phyloP scores from a whole-genome alignment of 2,329 filamentous ascomycete species.

The Neoscytalidium dimidiatum region DNA sequence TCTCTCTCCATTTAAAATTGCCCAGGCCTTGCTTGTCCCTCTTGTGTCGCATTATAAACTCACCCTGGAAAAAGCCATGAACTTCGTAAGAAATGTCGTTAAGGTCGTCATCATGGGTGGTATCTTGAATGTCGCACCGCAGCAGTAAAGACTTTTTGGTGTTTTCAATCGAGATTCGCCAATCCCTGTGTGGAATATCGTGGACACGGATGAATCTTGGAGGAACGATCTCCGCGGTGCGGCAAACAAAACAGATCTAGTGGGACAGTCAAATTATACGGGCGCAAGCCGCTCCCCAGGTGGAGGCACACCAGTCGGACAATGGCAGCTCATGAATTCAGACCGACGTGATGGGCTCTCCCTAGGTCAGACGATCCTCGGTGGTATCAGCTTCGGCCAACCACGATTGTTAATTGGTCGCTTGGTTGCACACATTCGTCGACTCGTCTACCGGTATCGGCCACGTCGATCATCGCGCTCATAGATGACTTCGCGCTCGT shows the following conservation, averaged over 20 bases:
- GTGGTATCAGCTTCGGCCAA: neutral
- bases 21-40: neutral
- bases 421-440: neutral
- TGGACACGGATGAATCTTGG: neutral
- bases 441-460: conserved; percentile 35
- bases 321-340: neutral
- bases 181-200: neutral
- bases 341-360: neutral
- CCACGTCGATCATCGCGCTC: conserved; percentile 46
- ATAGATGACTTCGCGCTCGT: conserved; percentile 69
- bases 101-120: conserved; percentile 10
- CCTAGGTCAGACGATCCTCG: neutral
- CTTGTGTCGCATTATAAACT: neutral
- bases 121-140: conserved; percentile 1
- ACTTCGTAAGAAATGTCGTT: neutral
- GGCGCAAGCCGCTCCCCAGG: neutral
- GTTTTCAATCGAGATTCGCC: neutral
- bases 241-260: conserved; percentile 10
- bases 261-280: neutral
- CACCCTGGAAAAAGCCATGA: neutral
- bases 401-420: neutral
- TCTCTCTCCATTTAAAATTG: neutral
- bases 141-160: neutral
- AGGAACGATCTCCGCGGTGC: neutral
- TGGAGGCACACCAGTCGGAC: too few species aligned